Conservation (phyloP, 495 filamentous ascomycete genomes). For the Aspergillus campestris region DNA sequence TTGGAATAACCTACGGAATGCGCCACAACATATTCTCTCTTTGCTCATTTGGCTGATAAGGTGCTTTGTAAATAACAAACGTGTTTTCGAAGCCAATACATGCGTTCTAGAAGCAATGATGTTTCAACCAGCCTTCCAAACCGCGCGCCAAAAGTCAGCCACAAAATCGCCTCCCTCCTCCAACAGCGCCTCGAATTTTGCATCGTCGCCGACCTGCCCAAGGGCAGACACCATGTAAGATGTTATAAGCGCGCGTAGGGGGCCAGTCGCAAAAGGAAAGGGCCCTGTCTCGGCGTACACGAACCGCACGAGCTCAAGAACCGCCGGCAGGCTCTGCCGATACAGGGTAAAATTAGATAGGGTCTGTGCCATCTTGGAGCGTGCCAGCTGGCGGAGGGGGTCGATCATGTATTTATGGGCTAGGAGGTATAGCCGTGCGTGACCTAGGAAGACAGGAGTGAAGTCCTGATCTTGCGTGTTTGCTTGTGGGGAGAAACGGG, state of each 20-base stretch:
- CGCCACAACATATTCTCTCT: too few species aligned
- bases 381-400: slow-evolving; percentile 20
- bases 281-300: slow-evolving; percentile 19
- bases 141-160: slow-evolving; percentile 14
- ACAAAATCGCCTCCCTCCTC: slow-evolving; percentile 22
- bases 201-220: slow-evolving; percentile 11
- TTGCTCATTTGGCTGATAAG: too few species aligned
- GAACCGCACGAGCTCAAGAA: slow-evolving; percentile 28
- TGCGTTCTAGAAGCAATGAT: too few species aligned
- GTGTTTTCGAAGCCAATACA: too few species aligned
- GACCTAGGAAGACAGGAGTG: slow-evolving; percentile 25
- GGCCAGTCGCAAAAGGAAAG: not conserved
- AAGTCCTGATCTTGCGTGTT: slow-evolving; percentile 21
- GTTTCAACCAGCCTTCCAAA: slow-evolving; percentile 3
- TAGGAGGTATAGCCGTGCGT: slow-evolving; percentile 31
- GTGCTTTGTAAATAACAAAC: too few species aligned
- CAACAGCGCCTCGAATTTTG: slow-evolving; percentile 14
- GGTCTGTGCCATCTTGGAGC: slow-evolving; percentile 24
- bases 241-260: slow-evolving; percentile 10
- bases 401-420: slow-evolving; percentile 30
- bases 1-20: too few species aligned
- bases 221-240: slow-evolving; percentile 16
- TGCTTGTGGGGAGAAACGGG: slow-evolving; percentile 5
- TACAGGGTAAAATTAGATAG: slow-evolving; percentile 25
- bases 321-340: slow-evolving; percentile 10